Conservation (phyloP, 805 yeast genomes). For the Nakazawaea wyomingensis region DNA sequence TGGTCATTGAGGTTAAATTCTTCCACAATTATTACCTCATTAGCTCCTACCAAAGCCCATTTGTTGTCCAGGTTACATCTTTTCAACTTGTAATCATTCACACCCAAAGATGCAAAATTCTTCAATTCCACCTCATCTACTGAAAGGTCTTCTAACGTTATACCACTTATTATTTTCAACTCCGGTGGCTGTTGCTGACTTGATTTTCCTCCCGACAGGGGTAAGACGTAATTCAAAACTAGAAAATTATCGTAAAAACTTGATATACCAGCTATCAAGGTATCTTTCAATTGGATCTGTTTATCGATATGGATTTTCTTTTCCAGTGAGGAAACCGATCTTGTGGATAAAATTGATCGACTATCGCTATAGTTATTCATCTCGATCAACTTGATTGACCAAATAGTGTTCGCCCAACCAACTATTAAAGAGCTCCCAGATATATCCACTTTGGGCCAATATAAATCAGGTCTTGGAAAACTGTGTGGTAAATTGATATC, state of each 20-base stretch:
- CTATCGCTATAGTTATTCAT: slow-evolving; percentile 2
- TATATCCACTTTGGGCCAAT: slow-evolving; percentile 72
- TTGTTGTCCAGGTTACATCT: slow-evolving; percentile 38
- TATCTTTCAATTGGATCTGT: slow-evolving; percentile 43
- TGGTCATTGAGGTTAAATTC: slow-evolving; percentile 68
- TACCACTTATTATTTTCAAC: slow-evolving; percentile 58
- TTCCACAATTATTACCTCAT: slow-evolving; percentile 73
- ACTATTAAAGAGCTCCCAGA: slow-evolving; percentile 67
- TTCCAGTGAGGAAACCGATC: slow-evolving; percentile 43
- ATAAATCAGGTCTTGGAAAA: slow-evolving; percentile 65
- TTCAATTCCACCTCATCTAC: slow-evolving; percentile 74
- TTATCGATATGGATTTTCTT: slow-evolving; percentile 39
- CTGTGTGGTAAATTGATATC: slow-evolving; percentile 53
- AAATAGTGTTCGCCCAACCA: slow-evolving; percentile 80
- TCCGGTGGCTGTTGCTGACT: slow-evolving; percentile 55
- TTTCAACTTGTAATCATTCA: slow-evolving; percentile 75
- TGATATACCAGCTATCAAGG: slow-evolving; percentile 70
- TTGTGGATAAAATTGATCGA: slow-evolving; percentile 30
- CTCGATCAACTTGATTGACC: slow-evolving; percentile 51
- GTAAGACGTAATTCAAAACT: slow-evolving; percentile 44
- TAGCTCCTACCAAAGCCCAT: slow-evolving; percentile 72
- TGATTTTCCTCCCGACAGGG: slow-evolving; percentile 22
- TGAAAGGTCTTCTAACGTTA: slow-evolving; percentile 65
- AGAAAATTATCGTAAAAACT: slow-evolving; percentile 67
- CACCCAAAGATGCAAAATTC: slow-evolving; percentile 52